Conservation (phyloP, 2,329 filamentous ascomycete species). For the Calonectria henricotiae region DNA sequence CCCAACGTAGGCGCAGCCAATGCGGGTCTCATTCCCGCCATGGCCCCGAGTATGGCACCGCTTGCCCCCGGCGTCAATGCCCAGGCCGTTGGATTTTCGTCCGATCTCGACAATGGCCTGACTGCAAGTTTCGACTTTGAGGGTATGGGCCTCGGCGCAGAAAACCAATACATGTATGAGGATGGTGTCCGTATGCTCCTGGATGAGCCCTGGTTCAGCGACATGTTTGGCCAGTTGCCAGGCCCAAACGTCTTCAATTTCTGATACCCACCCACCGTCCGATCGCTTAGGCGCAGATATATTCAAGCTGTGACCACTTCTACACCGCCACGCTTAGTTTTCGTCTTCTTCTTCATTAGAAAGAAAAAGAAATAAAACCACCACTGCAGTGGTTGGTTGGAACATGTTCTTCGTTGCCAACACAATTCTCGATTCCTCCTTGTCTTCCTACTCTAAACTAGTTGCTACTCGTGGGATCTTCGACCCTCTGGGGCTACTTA, state of each 20-base stretch:
- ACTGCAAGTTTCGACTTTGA: conserved; percentile 54
- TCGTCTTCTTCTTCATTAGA: not conserved
- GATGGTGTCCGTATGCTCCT: conserved; percentile 58
- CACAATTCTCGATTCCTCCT: not conserved
- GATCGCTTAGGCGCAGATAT: not conserved
- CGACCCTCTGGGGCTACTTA: conserved; percentile 6
- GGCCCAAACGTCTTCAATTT: conserved; percentile 58
- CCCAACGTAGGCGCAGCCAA: conserved; percentile 41
- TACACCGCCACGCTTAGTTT: not conserved
- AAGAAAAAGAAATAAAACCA: too few species aligned
- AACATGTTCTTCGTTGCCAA: not conserved
- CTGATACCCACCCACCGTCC: conserved; percentile 33
- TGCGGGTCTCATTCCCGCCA: conserved; percentile 49
- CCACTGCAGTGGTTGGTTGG: not conserved
- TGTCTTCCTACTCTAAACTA: conserved; percentile 2
- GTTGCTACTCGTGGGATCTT: conserved; percentile 16
- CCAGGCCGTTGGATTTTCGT: conserved; percentile 37
- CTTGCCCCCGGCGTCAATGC: conserved; percentile 35
- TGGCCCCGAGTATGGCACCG: conserved; percentile 50
- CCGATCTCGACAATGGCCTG: conserved; percentile 48
- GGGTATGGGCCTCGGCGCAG: conserved; percentile 51
- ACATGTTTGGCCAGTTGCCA: conserved; percentile 58
- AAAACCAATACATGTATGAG: conserved; percentile 53
- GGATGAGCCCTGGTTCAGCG: conserved; percentile 61
- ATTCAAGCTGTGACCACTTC: not conserved